Evolutionary conservation across 2,329 filamentous ascomycete species (phyloP).

Genomic region (Scedosporium minutisporum): DNA sequence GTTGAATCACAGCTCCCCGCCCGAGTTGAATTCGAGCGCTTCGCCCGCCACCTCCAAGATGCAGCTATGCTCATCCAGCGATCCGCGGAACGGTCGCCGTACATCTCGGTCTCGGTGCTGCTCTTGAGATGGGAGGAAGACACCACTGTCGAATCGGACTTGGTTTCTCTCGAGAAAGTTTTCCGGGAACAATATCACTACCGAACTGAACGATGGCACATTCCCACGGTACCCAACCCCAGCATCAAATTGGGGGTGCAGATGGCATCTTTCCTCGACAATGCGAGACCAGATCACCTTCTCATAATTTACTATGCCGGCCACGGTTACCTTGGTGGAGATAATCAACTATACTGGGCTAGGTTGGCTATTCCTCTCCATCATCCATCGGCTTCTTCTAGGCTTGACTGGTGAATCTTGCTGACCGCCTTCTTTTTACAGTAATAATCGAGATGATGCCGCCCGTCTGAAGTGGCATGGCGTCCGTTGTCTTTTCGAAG

Average conservation of each 20-base stretch:
- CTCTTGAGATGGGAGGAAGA: constrained; percentile 56
- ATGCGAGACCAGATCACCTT: constrained; percentile 47
- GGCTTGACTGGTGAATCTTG: constrained; percentile 8
- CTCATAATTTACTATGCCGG: constrained; percentile 58
- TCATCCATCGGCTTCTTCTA: constrained; percentile 7
- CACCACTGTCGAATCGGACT: constrained; percentile 39
- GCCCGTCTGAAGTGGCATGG: constrained; percentile 54
- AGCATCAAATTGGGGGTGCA: constrained; percentile 52
- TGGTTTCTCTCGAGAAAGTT: constrained; percentile 45
- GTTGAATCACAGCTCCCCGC: constrained; percentile 23
- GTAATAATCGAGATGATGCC: constrained; percentile 48
- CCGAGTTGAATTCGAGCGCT: constrained; percentile 56
- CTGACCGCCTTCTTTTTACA: constrained; percentile 20
- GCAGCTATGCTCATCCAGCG: constrained; percentile 58
- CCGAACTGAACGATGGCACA: constrained; percentile 49
- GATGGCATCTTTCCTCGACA: constrained; percentile 50
- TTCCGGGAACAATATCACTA: constrained; percentile 53
- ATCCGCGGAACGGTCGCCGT: constrained; percentile 48
- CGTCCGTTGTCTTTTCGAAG: constrained; percentile 52
- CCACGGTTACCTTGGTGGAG: constrained; percentile 46
- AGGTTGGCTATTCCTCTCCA: constrained; percentile 39
- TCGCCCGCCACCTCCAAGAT: constrained; percentile 58
- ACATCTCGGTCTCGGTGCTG: constrained; percentile 50
- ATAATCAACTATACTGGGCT: constrained; percentile 57
- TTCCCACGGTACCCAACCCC: constrained; percentile 49